A percentile compares a stretch with the other conserved stretches of the same genome.
phyloP scores from a whole-genome alignment of 495 filamentous ascomycete genomes.

The Hypoxylon perforatum region DNA sequence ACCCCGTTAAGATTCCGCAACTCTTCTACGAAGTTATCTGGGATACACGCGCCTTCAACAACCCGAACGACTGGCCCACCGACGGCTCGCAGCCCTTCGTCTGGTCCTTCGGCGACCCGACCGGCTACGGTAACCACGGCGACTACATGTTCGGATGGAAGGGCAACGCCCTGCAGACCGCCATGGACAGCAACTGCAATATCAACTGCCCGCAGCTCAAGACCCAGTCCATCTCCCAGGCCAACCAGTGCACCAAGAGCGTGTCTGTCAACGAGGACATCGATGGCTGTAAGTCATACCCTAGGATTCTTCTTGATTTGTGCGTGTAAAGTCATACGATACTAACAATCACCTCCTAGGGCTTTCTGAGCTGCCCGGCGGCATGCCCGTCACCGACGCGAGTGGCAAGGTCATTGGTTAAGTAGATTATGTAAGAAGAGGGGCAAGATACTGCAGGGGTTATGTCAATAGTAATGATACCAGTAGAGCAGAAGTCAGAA shows the following conservation, averaged over 20 bases:
- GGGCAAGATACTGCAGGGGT: neutral
- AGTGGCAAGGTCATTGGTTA: slow-evolving; percentile 34
- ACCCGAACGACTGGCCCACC: slow-evolving; percentile 55
- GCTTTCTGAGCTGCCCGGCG: slow-evolving; percentile 44
- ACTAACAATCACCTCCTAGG: slow-evolving; percentile 26
- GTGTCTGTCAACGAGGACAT: slow-evolving; percentile 50
- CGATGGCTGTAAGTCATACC: slow-evolving; percentile 48
- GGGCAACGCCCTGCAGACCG: slow-evolving; percentile 50
- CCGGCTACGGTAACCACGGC: slow-evolving; percentile 54
- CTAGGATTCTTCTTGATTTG: neutral
- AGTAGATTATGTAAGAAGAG: neutral
- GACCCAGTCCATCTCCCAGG: slow-evolving; percentile 52
- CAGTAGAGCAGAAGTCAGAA: neutral
- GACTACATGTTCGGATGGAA: slow-evolving; percentile 59
- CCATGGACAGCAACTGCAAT: slow-evolving; percentile 54
- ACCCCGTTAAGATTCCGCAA: slow-evolving; percentile 52
- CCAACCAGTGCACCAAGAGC: slow-evolving; percentile 50
- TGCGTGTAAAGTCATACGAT: neutral
- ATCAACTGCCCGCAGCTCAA: slow-evolving; percentile 51
- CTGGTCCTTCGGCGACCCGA: slow-evolving; percentile 53
- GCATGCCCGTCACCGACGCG: slow-evolving; percentile 42
- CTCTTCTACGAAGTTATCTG: slow-evolving; percentile 53
- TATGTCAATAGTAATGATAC: slow-evolving; percentile 14
- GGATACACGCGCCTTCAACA: slow-evolving; percentile 50
- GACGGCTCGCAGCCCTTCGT: slow-evolving; percentile 60